Evolutionary conservation across 768 basidiomycete genomes (phyloP), one percentile per base, ranked within the genome.

Genomic region (Naganishia kalamii): DNA sequence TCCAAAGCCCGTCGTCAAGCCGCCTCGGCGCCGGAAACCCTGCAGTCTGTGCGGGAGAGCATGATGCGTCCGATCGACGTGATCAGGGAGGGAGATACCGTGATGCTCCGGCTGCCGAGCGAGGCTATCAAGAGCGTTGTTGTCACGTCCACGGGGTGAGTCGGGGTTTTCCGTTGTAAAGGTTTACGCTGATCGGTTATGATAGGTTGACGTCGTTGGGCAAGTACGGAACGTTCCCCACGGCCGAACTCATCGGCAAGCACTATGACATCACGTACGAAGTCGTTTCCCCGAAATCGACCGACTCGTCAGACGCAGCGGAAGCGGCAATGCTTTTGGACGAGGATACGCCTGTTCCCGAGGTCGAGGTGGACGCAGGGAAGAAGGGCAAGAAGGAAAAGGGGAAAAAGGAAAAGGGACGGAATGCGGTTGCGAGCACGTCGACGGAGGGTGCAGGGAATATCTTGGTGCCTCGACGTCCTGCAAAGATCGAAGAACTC

Each of bases 201-300:
- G 33, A 33, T 40, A 93, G 92, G 50, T 84, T 81, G 17, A 77
- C 92, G 49, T 83, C 84, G 35, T 80, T 96, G 21, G 92, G 92
- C 67, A 90, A 89, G 78, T 86, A 88, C 66, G 96, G 94, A 12
- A 84, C 86, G 3, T 97, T 99, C 78, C 78, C 83, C 65, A 83
- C 86, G 19, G 85, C 85, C 65, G 86, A 90, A 60, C 83, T 99
- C 33, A 81, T 94, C 32, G 86, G 85, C 27, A 85, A 90, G 65
- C 87, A 87, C 1, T 97, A 88, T 75, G 96, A 94, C 4, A 81
- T 92, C 65, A 86, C 89, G 0, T 92, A 93, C 77, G 92, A 97
- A 75, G 88, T 98, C 63, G 76, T 81, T 19, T 35, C 65, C 25
- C 63, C 63, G 21, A 63, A 30, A 21, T 35, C 54, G 6, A 40